Percentiles rank a stretch among this genome's conserved stretches.
These are phyloP conservation scores for Trichoderma breve DNA, from an alignment of 2,329 filamentous ascomycete species.

Conservation along the genomic window DNA sequence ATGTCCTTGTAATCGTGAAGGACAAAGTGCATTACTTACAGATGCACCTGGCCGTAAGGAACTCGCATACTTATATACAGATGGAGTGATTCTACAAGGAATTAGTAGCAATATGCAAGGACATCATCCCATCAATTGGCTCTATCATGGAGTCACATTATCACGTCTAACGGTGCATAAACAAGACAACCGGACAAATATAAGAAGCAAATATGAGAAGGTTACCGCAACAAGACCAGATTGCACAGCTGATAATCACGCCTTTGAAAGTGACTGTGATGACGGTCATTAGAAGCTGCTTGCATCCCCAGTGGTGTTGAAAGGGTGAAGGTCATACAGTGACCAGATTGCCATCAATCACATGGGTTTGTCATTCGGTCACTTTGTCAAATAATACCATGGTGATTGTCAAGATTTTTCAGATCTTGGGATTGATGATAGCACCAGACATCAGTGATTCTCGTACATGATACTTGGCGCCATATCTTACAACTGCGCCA, in stretches of 20 bases:
- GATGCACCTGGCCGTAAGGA: background rate
- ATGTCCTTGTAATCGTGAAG: background rate
- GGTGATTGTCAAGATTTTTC: too few relatives aligned
- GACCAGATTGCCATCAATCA: background rate
- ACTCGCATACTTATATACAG: background rate
- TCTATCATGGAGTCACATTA: background rate
- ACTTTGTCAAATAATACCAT: background rate
- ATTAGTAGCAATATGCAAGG: background rate
- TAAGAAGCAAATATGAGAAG: too few relatives aligned
- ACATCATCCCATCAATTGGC: background rate
- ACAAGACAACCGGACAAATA: background rate
- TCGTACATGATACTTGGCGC: too few relatives aligned
- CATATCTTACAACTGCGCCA: too few relatives aligned
- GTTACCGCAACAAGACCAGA: background rate
- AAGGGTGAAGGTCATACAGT: too few relatives aligned
- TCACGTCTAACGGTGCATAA: background rate
- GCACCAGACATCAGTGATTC: too few relatives aligned
- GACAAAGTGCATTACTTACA: background rate
- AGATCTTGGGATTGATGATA: too few relatives aligned
- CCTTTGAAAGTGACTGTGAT: background rate
- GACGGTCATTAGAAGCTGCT: background rate
- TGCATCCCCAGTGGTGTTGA: background rate
- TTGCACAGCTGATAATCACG: background rate
- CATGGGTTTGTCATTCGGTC: too few relatives aligned
- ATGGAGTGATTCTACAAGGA: background rate